These are phyloP conservation scores for Zygotorulaspora sp. DNA, from an alignment of 805 yeast species.

Conservation along the genomic window DNA sequence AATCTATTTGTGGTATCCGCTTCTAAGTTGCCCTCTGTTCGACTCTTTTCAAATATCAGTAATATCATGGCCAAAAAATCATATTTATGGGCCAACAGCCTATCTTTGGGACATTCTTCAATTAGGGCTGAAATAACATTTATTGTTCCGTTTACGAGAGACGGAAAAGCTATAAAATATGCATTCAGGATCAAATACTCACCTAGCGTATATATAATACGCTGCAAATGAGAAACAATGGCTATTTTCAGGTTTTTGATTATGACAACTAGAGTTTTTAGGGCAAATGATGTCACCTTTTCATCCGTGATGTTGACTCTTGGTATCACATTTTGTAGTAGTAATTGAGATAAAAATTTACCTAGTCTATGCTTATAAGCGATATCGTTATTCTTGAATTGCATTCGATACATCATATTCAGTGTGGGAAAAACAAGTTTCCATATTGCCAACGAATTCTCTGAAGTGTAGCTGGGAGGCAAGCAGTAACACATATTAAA, in stretches of 20 bases:
- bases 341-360: slow-evolving; percentile 21
- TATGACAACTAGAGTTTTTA: slow-evolving; percentile 7
- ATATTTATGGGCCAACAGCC: slow-evolving; percentile 24
- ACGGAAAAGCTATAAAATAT: slow-evolving; percentile 22
- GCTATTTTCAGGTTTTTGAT: slow-evolving; percentile 10
- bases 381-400: slow-evolving; percentile 9
- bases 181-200: slow-evolving; percentile 29
- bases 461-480: slow-evolving; percentile 27
- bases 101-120: slow-evolving; percentile 15
- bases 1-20: background rate
- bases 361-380: slow-evolving; percentile 13
- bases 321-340: slow-evolving; percentile 29
- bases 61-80: slow-evolving; percentile 24
- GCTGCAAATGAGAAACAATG: slow-evolving; percentile 20
- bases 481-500: slow-evolving; percentile 26
- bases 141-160: slow-evolving; percentile 16
- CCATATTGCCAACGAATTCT: slow-evolving; percentile 19
- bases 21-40: slow-evolving; percentile 23
- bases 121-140: slow-evolving; percentile 12
- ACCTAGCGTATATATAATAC: slow-evolving; percentile 28
- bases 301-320: slow-evolving; percentile 24
- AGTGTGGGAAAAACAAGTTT: slow-evolving; percentile 23
- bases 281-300: slow-evolving; percentile 14
- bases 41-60: slow-evolving; percentile 24
- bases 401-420: slow-evolving; percentile 17